These are phyloP conservation scores for Quercus wislizeni DNA, from an alignment of 306 rosid species.

Conservation along the genomic window DNA sequence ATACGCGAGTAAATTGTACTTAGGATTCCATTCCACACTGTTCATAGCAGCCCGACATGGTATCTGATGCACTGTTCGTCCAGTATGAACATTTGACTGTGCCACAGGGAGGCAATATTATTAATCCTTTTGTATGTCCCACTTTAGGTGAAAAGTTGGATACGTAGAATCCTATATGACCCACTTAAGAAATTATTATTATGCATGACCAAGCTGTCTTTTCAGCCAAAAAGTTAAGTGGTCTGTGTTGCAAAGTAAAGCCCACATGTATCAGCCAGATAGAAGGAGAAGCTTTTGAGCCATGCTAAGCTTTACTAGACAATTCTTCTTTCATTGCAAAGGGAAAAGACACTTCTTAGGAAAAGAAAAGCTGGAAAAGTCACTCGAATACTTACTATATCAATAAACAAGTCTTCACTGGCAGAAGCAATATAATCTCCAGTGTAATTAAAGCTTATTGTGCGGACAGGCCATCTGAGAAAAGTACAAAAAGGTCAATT, in stretches of 20 bases:
- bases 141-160: not conserved
- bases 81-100: slow-evolving; percentile 79
- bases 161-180: not conserved
- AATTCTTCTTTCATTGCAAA: no score
- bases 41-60: slow-evolving; percentile 97
- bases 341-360: not conserved
- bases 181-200: not conserved
- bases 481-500: slow-evolving; percentile 12
- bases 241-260: no score
- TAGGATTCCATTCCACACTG: slow-evolving; percentile 98
- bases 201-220: not conserved
- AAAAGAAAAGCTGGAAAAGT: not conserved
- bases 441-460: slow-evolving; percentile 85
- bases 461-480: slow-evolving; percentile 92
- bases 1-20: slow-evolving; percentile 81
- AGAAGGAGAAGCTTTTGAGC: not conserved
- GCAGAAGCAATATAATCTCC: slow-evolving; percentile 92
- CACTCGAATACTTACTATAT: slow-evolving; percentile 62
- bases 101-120: slow-evolving; percentile 17
- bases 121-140: not conserved
- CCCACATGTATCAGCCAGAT: not conserved
- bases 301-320: no score
- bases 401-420: slow-evolving; percentile 88
- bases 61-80: slow-evolving; percentile 86
- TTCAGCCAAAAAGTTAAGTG: not conserved